A percentile compares a stretch with the other conserved stretches of the same genome.
These are phyloP conservation scores for Saccharomycopsis olivae DNA, from an alignment of 805 yeast species.

Conservation along the genomic window DNA sequence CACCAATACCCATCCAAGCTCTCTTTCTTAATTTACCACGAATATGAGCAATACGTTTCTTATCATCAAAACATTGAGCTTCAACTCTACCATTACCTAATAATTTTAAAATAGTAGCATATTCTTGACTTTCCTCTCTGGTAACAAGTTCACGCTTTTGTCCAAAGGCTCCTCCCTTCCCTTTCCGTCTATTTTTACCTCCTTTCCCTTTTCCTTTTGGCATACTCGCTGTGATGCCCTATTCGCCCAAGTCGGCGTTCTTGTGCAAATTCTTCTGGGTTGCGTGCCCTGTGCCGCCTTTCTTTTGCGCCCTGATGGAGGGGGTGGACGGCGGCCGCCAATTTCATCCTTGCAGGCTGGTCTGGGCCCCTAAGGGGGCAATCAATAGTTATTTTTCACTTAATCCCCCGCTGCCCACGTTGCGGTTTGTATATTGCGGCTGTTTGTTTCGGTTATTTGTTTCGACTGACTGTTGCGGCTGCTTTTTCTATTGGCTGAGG, in stretches of 20 bases:
- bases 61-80: slow-evolving; percentile 90
- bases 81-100: slow-evolving; percentile 97
- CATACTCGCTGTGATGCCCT: slow-evolving; percentile 39
- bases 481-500: too few species aligned
- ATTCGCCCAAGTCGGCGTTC: neutral
- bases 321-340: neutral
- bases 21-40: slow-evolving; percentile 99
- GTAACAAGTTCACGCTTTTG: slow-evolving; percentile 86
- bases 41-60: slow-evolving; percentile 90
- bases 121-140: slow-evolving; percentile 96
- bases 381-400: too few species aligned
- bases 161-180: slow-evolving; percentile 89
- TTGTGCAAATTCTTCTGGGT: too few species aligned
- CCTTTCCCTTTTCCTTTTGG: slow-evolving; percentile 73
- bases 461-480: too few species aligned
- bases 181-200: slow-evolving; percentile 92
- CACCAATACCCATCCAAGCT: slow-evolving; percentile 99
- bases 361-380: too few species aligned
- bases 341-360: neutral
- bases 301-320: neutral
- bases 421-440: too few species aligned
- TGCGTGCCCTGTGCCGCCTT: neutral
- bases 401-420: too few species aligned
- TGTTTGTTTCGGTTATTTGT: too few species aligned
- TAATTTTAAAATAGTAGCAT: slow-evolving; percentile 97